Base-by-base conservation (phyloP, 1,139 yeast genomes). In the Nakaseomyces uthaithaninus region DNA sequence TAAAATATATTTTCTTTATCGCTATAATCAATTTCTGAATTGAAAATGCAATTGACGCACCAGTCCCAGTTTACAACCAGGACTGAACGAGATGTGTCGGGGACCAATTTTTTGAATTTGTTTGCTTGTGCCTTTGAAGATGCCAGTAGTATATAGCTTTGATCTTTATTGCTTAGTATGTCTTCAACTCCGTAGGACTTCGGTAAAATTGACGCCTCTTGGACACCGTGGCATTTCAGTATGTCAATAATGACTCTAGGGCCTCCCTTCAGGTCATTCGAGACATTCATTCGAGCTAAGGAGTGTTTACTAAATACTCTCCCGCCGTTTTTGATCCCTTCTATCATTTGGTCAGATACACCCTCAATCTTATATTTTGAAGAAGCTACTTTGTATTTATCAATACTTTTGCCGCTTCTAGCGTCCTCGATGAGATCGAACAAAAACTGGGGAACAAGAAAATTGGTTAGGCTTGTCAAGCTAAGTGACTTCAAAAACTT, bases 181-280 rank as follows among this genome's bases (percentile, higher is more conserved):
- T 48, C 59, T 38, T 44, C 50, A 17, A 49, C 46, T 25, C 36
- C 14, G 25, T 37, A 35, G 28, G 42, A 33, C 25, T 43, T 43
- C 42, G 49, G 45, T 3, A 72, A 59, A 27, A 67, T 57, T 17
- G 64, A 63, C 3, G 66, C 64, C 37, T 63, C 62, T n/a, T 69
- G 56, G 4, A 59, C 64, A 18, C 94, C 94, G 57, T 86, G 94
- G 2, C 79, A 73, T 33, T 63, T 64, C 15, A 86, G 65, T 17
- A 87, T 80, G 31, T 75, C 67, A 1, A 78, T 67, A 4, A 85
- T 72, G 1, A 77, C 71, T 0, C 72, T 72, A 3, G 68, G 61
- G 0, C 93, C 87, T 20, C 93, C 94, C n/a, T 77, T 74, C 25
- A 82, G 66, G 39, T 75, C 76, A 1, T 73, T 56, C 0, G 85